These are phyloP conservation scores for Citeromyces nyonsensis DNA, from an alignment of 805 yeast species.

Conservation along the genomic window DNA sequence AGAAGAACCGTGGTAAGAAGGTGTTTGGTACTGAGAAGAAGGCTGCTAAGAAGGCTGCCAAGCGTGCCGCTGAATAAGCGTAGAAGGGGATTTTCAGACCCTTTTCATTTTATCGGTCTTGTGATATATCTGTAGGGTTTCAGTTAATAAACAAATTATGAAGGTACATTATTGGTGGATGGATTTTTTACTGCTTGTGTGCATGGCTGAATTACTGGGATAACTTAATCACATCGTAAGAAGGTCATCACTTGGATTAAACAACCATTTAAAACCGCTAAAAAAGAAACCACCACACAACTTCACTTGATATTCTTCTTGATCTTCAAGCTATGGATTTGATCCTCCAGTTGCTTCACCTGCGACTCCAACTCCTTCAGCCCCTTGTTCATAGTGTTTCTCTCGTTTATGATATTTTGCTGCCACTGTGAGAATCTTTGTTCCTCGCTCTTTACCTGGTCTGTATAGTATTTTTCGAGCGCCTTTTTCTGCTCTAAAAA, in stretches of 20 bases:
- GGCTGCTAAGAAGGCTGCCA: constrained; percentile 85
- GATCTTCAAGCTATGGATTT: constrained; percentile 46
- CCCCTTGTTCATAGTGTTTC: constrained; percentile 87
- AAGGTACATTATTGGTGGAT: no score
- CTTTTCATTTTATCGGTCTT: constrained; percentile 1
- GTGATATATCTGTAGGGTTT: constrained; percentile 3
- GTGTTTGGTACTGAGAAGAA: constrained; percentile 95
- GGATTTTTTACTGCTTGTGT: no score
- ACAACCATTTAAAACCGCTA: no score
- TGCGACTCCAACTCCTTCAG: constrained; percentile 77
- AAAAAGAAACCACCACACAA: no score
- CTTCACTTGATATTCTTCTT: constrained; percentile 23
- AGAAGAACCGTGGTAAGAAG: constrained; percentile 99
- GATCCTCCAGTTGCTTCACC: constrained; percentile 61
- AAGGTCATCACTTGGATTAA: no score
- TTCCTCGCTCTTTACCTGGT: constrained; percentile 92
- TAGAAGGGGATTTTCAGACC: not conserved
- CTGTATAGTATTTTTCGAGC: constrained; percentile 86
- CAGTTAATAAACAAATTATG: constrained; percentile 2
- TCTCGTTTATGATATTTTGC: constrained; percentile 86
- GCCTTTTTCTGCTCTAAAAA: constrained; percentile 94
- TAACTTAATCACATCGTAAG: no score
- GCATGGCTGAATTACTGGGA: no score
- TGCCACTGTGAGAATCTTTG: constrained; percentile 98
- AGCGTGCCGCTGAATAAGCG: constrained; percentile 72